Conservation (phyloP, 768 basidiomycete genomes). For the Naganishia vaughanmartiniae region DNA sequence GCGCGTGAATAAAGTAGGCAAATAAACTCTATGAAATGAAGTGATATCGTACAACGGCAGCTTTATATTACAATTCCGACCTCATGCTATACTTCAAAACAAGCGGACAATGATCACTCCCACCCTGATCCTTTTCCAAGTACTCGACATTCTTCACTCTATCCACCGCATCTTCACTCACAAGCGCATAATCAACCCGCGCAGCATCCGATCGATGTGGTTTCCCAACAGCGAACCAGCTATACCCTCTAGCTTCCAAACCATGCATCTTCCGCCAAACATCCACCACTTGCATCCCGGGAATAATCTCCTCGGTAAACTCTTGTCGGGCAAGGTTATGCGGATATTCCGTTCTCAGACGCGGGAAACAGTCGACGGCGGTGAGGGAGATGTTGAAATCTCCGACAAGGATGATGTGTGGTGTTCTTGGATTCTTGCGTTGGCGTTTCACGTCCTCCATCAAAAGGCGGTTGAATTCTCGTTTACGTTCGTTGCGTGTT, state of each 20-base stretch:
- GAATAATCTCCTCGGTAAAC: slow-evolving; percentile 36
- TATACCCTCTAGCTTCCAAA: slow-evolving; percentile 27
- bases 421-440: slow-evolving; percentile 24
- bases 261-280: slow-evolving; percentile 32
- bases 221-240: slow-evolving; percentile 36
- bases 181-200: slow-evolving; percentile 37
- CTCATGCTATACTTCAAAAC: not conserved
- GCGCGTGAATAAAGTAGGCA: not conserved
- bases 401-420: slow-evolving; percentile 28
- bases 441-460: slow-evolving; percentile 25
- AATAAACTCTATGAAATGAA: not conserved
- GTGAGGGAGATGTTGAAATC: slow-evolving; percentile 37
- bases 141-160: not conserved
- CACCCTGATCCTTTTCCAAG: slow-evolving; percentile 3
- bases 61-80: not conserved
- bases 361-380: slow-evolving; percentile 33
- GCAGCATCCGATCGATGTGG: slow-evolving; percentile 33
- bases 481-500: not conserved
- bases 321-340: slow-evolving; percentile 34
- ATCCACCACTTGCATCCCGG: slow-evolving; percentile 31
- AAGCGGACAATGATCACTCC: not conserved
- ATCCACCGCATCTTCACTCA: slow-evolving; percentile 1
- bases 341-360: slow-evolving; percentile 35
- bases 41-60: not conserved
- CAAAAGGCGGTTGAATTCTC: slow-evolving; percentile 34